These are phyloP conservation scores for Fonsecaea pedrosoi DNA, from an alignment of 2,329 filamentous ascomycete species.

Conservation along the genomic window DNA sequence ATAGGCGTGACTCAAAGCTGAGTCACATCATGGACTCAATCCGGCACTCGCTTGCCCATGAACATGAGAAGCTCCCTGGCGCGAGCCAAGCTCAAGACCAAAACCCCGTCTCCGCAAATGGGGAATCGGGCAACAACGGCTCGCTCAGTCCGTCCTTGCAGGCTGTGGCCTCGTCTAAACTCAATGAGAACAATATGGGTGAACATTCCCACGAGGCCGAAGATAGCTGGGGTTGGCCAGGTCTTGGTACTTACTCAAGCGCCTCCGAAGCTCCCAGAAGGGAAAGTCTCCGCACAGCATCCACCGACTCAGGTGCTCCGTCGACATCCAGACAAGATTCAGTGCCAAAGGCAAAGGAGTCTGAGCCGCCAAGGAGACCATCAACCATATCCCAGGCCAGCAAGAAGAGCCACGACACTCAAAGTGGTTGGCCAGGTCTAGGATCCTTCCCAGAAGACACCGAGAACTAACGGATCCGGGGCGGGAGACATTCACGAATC, in stretches of 20 bases:
- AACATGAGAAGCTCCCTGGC: constrained; percentile 26
- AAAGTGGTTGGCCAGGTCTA: constrained; percentile 33
- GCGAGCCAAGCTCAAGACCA: constrained; percentile 10
- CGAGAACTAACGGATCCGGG: not conserved
- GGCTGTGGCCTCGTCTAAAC: constrained; percentile 24
- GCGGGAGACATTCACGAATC: not conserved
- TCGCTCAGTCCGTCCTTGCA: constrained; percentile 33
- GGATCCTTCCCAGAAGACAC: constrained; percentile 23
- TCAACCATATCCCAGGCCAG: constrained; percentile 31
- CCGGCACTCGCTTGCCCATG: constrained; percentile 25
- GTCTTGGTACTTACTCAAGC: constrained; percentile 17
- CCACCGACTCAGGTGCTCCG: not conserved
- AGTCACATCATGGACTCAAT: constrained; percentile 30
- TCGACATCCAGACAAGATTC: constrained; percentile 2
- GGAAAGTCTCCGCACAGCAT: not conserved
- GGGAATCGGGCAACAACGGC: constrained; percentile 11
- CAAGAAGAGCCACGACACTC: constrained; percentile 30
- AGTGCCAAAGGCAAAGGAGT: constrained; percentile 4
- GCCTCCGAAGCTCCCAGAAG: constrained; percentile 5
- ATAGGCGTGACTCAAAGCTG: constrained; percentile 28
- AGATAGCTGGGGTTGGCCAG: constrained; percentile 31
- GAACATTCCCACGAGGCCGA: constrained; percentile 26
- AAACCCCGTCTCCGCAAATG: constrained; percentile 4
- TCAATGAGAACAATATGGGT: constrained; percentile 37
- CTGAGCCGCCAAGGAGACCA: constrained; percentile 15